Conservation (phyloP, 768 basidiomycete species). For the Calvatia gigantea region DNA sequence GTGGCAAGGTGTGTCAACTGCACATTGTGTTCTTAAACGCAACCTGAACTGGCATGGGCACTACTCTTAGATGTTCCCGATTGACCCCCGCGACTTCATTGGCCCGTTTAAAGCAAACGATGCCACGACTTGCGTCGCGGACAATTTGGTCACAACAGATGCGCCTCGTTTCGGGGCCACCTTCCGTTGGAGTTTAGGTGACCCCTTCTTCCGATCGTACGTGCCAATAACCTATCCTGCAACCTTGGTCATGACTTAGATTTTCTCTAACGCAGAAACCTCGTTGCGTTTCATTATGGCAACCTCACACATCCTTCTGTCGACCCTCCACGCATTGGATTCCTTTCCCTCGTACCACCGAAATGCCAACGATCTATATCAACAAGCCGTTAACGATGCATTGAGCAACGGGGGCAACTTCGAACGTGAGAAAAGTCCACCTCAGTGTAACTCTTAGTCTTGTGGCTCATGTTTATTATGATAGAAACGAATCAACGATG, state of each 20-base stretch:
- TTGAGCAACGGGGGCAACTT: conserved; percentile 34
- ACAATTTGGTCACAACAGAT: conserved; percentile 58
- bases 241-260: background rate
- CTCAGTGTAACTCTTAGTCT: background rate
- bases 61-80: conserved; percentile 45
- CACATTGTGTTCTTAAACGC: background rate
- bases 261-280: conserved; percentile 34
- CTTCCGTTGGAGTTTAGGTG: conserved; percentile 72
- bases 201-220: conserved; percentile 69
- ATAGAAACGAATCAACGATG: conserved; percentile 30
- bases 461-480: background rate
- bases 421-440: conserved; percentile 24
- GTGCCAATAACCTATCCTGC: conserved; percentile 21
- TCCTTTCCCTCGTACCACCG: conserved; percentile 60
- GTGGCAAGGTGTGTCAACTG: conserved; percentile 39
- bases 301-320: conserved; percentile 64
- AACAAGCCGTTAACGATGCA: conserved; percentile 33
- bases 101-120: conserved; percentile 32
- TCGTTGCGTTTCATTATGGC: conserved; percentile 69
- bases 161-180: conserved; percentile 47
- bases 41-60: background rate
- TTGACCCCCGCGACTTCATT: conserved; percentile 71
- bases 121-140: conserved; percentile 44
- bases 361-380: conserved; percentile 40
- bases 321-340: conserved; percentile 66